phyloP scores from a whole-genome alignment of 495 filamentous ascomycete genomes.

The Physcia stellaris region DNA sequence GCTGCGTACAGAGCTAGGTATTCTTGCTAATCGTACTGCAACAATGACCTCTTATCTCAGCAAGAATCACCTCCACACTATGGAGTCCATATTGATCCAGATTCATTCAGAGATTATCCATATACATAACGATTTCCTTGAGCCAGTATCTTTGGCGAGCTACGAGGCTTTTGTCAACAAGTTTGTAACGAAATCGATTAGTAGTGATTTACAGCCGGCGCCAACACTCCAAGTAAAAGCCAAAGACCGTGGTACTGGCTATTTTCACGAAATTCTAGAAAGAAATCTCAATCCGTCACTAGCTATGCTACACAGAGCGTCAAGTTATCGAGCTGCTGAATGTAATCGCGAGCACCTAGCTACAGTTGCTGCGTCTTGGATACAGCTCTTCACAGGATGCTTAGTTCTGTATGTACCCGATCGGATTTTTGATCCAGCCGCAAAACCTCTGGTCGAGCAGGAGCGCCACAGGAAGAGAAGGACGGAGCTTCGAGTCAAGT shows the following conservation, averaged over 20 bases:
- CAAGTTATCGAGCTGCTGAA: conserved; percentile 12
- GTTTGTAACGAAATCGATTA: no score
- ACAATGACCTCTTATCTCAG: conserved; percentile 16
- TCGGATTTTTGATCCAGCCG: conserved; percentile 72
- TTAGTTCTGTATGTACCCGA: conserved; percentile 77
- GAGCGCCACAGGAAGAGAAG: conserved; percentile 46
- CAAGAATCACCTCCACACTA: conserved; percentile 9
- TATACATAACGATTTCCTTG: conserved; percentile 7
- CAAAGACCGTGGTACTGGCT: no score
- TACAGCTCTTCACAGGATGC: conserved; percentile 46
- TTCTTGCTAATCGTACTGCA: conserved; percentile 17
- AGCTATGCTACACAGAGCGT: conserved; percentile 3
- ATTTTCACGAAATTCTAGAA: conserved; percentile 22
- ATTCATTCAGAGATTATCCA: conserved; percentile 1
- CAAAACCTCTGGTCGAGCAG: conserved; percentile 58
- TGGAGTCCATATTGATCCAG: conserved; percentile 8
- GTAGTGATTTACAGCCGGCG: no score
- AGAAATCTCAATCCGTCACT: conserved; percentile 24
- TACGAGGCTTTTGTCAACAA: no score
- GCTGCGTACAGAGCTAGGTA: conserved; percentile 17
- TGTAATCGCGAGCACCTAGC: no score
- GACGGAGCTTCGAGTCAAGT: conserved; percentile 37
- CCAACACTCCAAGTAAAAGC: no score
- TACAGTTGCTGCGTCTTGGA: conserved; percentile 38
- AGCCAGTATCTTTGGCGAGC: no score